Conservation (phyloP, 139 green algal species). For the Astrephomene gubernaculifera region DNA sequence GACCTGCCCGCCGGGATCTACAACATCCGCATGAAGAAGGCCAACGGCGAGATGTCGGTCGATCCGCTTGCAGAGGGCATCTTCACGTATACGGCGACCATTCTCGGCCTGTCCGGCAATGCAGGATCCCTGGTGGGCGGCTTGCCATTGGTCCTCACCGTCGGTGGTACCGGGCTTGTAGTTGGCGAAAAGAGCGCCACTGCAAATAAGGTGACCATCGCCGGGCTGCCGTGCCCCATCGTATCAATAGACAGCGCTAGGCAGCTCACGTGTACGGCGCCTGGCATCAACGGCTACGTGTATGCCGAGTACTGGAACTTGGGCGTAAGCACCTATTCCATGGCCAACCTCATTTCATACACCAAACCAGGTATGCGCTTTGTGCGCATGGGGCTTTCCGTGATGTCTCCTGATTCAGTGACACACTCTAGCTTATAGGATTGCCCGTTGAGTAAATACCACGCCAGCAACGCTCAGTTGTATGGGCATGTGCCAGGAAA, state of each 20-base stretch:
- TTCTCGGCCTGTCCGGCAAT: constrained; percentile 3
- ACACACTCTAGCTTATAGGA: too few species aligned
- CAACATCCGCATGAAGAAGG: constrained; percentile 4
- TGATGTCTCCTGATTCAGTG: too few species aligned
- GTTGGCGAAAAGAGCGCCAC: neutral
- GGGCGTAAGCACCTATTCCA: neutral
- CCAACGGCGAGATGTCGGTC: constrained; percentile 23
- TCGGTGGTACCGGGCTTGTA: constrained; percentile 15
- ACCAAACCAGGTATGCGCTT: constrained; percentile 19
- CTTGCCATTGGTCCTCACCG: constrained; percentile 9
- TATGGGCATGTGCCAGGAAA: too few species aligned
- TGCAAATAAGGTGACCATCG: constrained; percentile 40
- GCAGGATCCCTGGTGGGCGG: constrained; percentile 48
- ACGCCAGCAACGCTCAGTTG: too few species aligned
- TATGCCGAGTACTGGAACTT: constrained; percentile 54
- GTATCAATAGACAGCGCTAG: neutral
- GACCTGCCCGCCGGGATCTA: constrained; percentile 25
- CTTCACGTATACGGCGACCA: neutral
- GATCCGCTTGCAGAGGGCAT: neutral
- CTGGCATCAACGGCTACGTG: constrained; percentile 18
- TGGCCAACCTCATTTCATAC: constrained; percentile 27
- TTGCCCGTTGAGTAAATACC: too few species aligned
- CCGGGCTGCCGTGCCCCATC: constrained; percentile 37
- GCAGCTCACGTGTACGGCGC: constrained; percentile 31
- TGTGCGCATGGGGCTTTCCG: too few species aligned